Conservation (phyloP, 306 rosid genomes). For the Coriaria nepalensis region DNA sequence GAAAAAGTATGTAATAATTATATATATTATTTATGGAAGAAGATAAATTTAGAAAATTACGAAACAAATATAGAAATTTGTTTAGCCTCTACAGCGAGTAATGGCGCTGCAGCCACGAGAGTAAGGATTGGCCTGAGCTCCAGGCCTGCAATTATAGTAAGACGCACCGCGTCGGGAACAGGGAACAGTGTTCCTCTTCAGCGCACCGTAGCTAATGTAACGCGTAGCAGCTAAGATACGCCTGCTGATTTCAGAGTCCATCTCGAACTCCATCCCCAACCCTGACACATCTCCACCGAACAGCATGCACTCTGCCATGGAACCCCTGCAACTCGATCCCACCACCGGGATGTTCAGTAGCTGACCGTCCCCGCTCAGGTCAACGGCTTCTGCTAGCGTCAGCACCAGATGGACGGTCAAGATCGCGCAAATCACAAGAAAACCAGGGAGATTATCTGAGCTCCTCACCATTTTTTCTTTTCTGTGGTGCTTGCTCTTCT, state of each 20-base stretch:
- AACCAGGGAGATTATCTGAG: constrained; percentile 11
- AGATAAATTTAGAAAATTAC: neutral
- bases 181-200: constrained; percentile 81
- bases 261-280: constrained; percentile 40
- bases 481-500: neutral
- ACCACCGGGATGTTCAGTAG: constrained; percentile 24
- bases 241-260: constrained; percentile 79
- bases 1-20: too few relatives aligned
- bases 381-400: constrained; percentile 36
- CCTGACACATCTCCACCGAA: constrained; percentile 22
- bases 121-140: constrained; percentile 92
- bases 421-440: constrained; percentile 33
- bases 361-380: constrained; percentile 25
- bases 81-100: constrained; percentile 74
- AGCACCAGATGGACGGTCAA: constrained; percentile 29
- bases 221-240: constrained; percentile 54
- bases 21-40: too few relatives aligned
- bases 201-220: constrained; percentile 93
- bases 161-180: constrained; percentile 93
- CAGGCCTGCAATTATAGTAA: constrained; percentile 80
- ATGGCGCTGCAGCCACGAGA: constrained; percentile 69
- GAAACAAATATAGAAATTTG: neutral
- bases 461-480: constrained; percentile 25
- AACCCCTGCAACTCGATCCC: constrained; percentile 40
- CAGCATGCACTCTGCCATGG: constrained; percentile 53